These are phyloP conservation scores for Tulasnella sp. DNA, from an alignment of 768 basidiomycete species.

Conservation along the genomic window DNA sequence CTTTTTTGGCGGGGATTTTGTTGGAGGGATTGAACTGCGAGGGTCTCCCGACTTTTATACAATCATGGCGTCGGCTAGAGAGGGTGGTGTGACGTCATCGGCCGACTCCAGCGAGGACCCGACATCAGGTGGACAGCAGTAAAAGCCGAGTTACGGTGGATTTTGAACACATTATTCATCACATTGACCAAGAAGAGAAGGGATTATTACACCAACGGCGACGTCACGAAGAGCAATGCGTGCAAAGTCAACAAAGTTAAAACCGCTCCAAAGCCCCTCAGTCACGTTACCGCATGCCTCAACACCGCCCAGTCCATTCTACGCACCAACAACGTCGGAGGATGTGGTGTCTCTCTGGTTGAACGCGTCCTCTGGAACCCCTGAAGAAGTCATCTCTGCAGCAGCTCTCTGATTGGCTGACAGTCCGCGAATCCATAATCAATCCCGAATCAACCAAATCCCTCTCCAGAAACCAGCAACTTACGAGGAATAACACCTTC, in stretches of 20 bases:
- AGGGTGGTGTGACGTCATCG: background rate
- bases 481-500: slow-evolving; percentile 19
- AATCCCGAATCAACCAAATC: background rate
- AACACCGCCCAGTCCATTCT: background rate
- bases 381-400: background rate
- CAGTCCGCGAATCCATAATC: background rate
- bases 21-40: background rate
- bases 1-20: background rate
- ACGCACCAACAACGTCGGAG: background rate
- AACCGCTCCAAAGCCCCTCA: background rate
- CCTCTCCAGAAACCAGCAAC: background rate
- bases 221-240: background rate
- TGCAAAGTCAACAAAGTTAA: background rate
- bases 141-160: background rate
- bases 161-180: background rate
- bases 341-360: background rate
- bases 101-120: background rate
- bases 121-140: background rate
- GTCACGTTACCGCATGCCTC: background rate
- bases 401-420: background rate
- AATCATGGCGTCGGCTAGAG: background rate
- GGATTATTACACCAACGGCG: background rate
- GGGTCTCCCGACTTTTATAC: background rate
- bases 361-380: background rate
- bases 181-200: background rate